These are phyloP conservation scores for Yarrowia yakushimensis DNA, from an alignment of 805 yeast genomes.

Conservation along the genomic window DNA sequence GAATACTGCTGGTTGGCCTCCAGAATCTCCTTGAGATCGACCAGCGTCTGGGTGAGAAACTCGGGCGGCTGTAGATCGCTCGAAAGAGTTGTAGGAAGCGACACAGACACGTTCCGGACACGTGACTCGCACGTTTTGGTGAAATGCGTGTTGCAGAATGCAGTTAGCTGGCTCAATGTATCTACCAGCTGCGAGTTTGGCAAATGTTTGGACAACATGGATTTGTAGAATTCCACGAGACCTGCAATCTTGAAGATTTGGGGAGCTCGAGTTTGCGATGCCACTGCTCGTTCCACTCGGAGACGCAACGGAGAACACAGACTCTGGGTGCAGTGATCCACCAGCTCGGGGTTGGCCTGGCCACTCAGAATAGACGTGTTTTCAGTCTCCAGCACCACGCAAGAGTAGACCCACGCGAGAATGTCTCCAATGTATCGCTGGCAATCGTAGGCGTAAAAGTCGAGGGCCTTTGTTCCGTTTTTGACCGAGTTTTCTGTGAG, in stretches of 20 bases:
- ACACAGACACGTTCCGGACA: constrained; percentile 37
- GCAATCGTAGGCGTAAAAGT: constrained; percentile 73
- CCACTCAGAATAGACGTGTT: constrained; percentile 61
- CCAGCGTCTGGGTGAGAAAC: constrained; percentile 67
- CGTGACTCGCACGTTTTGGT: constrained; percentile 43
- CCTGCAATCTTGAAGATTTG: constrained; percentile 57
- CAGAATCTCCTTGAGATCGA: constrained; percentile 57
- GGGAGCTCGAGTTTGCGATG: constrained; percentile 58
- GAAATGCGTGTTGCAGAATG: constrained; percentile 42
- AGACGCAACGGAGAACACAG: constrained; percentile 59
- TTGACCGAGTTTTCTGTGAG: constrained; percentile 33
- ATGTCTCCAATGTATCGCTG: constrained; percentile 80
- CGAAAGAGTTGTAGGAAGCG: constrained; percentile 25
- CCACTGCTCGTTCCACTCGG: constrained; percentile 63
- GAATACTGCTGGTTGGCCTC: constrained; percentile 37
- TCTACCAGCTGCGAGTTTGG: constrained; percentile 33
- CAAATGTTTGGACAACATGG: constrained; percentile 55
- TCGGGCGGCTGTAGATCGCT: constrained; percentile 73
- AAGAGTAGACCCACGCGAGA: constrained; percentile 80
- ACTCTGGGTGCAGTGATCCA: constrained; percentile 50
- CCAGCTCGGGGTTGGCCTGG: constrained; percentile 39
- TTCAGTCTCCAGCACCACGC: constrained; percentile 84
- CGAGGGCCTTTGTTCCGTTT: constrained; percentile 47
- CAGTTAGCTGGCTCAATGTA: constrained; percentile 37
- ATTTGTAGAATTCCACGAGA: constrained; percentile 60